These are phyloP conservation scores for Cystobasidium ongulense DNA, from an alignment of 768 basidiomycete genomes.

Conservation along the genomic window DNA sequence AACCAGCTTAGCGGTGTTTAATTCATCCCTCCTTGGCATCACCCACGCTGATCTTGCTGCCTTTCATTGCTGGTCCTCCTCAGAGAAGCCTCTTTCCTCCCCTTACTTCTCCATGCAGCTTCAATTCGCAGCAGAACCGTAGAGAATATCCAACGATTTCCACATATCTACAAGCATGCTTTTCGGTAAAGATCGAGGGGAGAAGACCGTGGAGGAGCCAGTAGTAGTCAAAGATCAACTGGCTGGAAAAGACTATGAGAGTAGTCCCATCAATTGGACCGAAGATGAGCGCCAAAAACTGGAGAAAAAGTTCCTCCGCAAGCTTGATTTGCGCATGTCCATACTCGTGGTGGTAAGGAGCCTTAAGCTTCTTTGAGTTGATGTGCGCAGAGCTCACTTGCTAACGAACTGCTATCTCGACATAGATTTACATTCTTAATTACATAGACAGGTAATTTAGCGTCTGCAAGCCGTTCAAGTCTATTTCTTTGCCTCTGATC, in stretches of 20 bases:
- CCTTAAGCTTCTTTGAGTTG: neutral
- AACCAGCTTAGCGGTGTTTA: neutral
- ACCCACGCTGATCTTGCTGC: neutral
- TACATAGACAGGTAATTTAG: slow-evolving; percentile 32
- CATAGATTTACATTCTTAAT: slow-evolving; percentile 7
- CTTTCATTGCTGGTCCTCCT: neutral
- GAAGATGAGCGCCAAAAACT: slow-evolving; percentile 33
- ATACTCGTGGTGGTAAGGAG: slow-evolving; percentile 36
- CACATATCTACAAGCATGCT: no score
- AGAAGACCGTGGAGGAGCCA: neutral
- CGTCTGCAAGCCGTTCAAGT: neutral
- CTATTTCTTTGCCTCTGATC: neutral
- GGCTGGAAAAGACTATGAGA: slow-evolving; percentile 5
- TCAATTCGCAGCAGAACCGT: no score
- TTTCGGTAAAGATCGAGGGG: neutral
- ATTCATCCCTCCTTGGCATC: neutral
- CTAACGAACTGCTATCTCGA: neutral
- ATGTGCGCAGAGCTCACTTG: neutral
- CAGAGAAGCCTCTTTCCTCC: neutral
- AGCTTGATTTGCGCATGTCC: slow-evolving; percentile 45
- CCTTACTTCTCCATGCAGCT: neutral
- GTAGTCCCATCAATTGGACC: slow-evolving; percentile 2
- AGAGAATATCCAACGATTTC: no score
- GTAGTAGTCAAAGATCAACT: neutral
- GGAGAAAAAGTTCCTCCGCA: slow-evolving; percentile 44